Evolutionary conservation across 2,329 filamentous ascomycete genomes (phyloP), one percentile per base, ranked within the genome.

Genomic region (Teratosphaeria zuluensis): DNA sequence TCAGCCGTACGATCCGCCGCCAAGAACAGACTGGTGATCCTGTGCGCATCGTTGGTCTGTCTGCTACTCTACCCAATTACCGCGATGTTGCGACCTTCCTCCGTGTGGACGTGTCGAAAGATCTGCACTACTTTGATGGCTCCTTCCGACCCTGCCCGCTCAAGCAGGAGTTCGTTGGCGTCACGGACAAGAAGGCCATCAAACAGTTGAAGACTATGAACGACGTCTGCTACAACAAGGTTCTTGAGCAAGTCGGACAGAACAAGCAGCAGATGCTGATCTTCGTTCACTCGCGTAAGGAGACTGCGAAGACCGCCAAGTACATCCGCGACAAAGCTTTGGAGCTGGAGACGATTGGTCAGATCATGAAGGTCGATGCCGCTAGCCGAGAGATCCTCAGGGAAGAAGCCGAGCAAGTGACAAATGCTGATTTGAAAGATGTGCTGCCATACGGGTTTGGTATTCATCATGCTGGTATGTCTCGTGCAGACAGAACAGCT

Each of bases 151-250:
- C 94, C 61, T 99, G 94, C 72, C 94, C 94, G 1, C 76, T 99
- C 66, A 91, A 90, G 68, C 94, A 99, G 72, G 95, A 99, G 73
- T 99, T 97, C 70, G 90, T 99, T 65, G 94, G 94, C 56, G 89
- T 99, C 51, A 96, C 92, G 0, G 94, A 99, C 66, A 95, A 94
- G 77, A 97, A 97, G 73, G 89, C 94, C 5, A 99, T 99, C 76
- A 99, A 97, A 76, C 94, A 99, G 73, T 79, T 99, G 57, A 96
- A 97, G 80, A 95, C 89, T 0, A 99, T 99, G 94, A 99, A 99
- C 70, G 94, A 99, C 67, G 92, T 99, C 57, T 96, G 91, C 59
- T 99, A 99, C 74, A 95, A 87, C 64, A 99, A 99, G 74, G 92
- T 96, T 31, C 83, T 99, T 57, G 94, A 99, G 74, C 92, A 97